Conservation (phyloP, 257 asterid genomes). For the Solanum virginianum region DNA sequence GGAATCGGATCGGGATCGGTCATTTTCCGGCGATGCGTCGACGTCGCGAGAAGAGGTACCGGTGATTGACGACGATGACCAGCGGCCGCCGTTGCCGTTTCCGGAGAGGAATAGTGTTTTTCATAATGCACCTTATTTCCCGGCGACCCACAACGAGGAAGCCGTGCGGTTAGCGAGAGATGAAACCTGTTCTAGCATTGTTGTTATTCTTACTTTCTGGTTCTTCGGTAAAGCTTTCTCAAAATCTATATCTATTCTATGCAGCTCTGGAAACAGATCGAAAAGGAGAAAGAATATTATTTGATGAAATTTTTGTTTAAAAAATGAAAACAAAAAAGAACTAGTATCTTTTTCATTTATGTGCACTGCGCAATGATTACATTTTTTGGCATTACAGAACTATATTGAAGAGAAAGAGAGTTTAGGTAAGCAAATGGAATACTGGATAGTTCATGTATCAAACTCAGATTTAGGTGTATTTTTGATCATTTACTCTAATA, state of each 20-base stretch:
- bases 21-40: neutral
- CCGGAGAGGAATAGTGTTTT: slow-evolving; percentile 14
- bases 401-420: neutral
- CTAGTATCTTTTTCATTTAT: neutral
- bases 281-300: neutral
- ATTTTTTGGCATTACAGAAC: neutral
- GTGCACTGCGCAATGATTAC: neutral
- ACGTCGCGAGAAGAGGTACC: neutral
- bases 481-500: no score
- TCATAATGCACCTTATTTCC: neutral
- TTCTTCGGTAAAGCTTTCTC: slow-evolving; percentile 35
- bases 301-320: neutral
- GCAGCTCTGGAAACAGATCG: neutral
- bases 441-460: no score
- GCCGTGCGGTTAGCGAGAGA: slow-evolving; percentile 5
- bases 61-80: slow-evolving; percentile 4
- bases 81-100: slow-evolving; percentile 50
- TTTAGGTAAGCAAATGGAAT: no score
- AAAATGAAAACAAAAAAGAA: neutral
- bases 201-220: slow-evolving; percentile 41
- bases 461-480: neutral
- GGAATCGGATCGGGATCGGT: neutral
- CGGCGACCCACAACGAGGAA: slow-evolving; percentile 1
- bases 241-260: neutral
- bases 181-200: slow-evolving; percentile 50